phyloP scores from a whole-genome alignment of 2,329 filamentous ascomycete species.

The Lachnellula suecica region DNA sequence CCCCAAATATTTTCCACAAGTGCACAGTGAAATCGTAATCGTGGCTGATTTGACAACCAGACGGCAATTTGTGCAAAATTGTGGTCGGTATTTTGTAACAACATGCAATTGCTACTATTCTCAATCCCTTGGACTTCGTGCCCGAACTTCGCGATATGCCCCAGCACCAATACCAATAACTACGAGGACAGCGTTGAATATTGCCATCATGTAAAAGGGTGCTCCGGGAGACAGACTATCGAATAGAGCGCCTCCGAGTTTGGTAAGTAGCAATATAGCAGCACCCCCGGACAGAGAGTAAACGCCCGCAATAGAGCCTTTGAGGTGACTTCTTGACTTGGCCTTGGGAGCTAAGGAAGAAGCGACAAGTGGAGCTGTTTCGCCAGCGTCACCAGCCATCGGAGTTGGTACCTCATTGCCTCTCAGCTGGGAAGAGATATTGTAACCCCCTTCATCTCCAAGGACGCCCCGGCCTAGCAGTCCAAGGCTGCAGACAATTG shows the following conservation, averaged over 20 bases:
- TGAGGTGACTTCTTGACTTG: slow-evolving; percentile 50
- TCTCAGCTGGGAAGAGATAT: slow-evolving; percentile 30
- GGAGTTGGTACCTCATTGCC: slow-evolving; percentile 7
- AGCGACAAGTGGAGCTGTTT: slow-evolving; percentile 32
- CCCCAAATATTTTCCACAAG: not conserved
- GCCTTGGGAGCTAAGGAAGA: slow-evolving; percentile 15
- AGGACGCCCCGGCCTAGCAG: slow-evolving; percentile 81
- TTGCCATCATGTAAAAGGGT: slow-evolving; percentile 93
- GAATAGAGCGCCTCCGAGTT: slow-evolving; percentile 84
- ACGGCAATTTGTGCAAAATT: too few species aligned
- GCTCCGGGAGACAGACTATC: slow-evolving; percentile 72
- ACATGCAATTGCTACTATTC: not conserved
- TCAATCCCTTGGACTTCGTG: slow-evolving; percentile 6
- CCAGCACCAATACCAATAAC: slow-evolving; percentile 38
- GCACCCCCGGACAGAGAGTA: slow-evolving; percentile 90
- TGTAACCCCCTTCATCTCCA: slow-evolving; percentile 38
- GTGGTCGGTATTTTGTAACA: too few species aligned
- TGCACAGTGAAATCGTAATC: not conserved
- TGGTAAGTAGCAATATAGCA: slow-evolving; percentile 88
- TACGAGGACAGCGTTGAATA: slow-evolving; percentile 76
- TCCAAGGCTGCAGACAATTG: slow-evolving; percentile 93
- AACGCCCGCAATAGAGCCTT: slow-evolving; percentile 91
- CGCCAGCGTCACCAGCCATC: slow-evolving; percentile 6
- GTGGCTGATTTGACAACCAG: not conserved
- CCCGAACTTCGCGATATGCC: slow-evolving; percentile 26